Percentiles rank a stretch among this genome's conserved stretches.
phyloP scores from a whole-genome alignment of 2,329 filamentous ascomycete species.

The Myrmaecium sp. region DNA sequence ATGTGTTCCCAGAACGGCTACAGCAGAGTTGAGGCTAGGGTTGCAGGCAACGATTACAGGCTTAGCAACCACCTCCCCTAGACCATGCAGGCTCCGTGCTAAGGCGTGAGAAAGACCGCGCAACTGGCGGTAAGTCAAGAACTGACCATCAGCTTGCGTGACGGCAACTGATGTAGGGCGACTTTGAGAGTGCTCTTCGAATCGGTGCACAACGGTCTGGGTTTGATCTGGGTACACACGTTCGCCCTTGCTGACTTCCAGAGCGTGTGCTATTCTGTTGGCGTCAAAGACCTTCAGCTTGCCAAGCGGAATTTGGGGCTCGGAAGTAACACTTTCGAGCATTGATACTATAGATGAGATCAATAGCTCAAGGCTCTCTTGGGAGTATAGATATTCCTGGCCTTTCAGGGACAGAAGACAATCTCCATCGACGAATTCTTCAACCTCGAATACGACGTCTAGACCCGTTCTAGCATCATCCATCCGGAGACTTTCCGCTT shows the following conservation, averaged over 20 bases:
- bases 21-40: no score
- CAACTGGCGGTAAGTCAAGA: no score
- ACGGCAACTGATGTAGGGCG: not conserved
- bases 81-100: no score
- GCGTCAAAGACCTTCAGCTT: not conserved
- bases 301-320: not conserved
- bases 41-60: no score
- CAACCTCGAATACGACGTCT: constrained; percentile 3
- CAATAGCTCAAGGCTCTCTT: constrained; percentile 2
- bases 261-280: not conserved
- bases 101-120: no score
- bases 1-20: no score
- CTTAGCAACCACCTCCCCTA: no score
- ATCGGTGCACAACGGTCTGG: not conserved
- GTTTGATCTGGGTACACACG: not conserved
- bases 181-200: not conserved
- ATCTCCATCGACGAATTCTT: no score
- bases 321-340: constrained; percentile 1
- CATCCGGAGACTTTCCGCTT: not conserved
- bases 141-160: no score
- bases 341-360: no score
- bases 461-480: not conserved
- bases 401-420: no score
- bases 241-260: not conserved
- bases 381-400: constrained; percentile 4